Base-by-base conservation (phyloP, 202 grass and related monocot genomes). In the Hordeum pubiflorum region DNA sequence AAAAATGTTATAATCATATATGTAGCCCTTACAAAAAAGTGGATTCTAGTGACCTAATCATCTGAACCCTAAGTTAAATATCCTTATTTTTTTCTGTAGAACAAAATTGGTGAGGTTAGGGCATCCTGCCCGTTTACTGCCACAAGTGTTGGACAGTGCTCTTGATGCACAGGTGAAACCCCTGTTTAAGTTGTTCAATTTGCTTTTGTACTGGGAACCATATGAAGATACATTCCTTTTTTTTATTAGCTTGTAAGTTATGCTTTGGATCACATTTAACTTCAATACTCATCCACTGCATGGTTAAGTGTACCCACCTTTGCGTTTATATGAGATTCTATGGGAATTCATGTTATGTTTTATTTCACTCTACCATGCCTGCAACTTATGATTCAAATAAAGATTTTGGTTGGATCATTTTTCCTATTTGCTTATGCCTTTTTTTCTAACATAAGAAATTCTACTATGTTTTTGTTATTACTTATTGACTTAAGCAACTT, bases 71-170 rank as follows among this genome's bases (percentile, higher is more conserved):
- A 7, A n/a, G 56, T 48, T 21, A 36, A 79, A 77, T 31, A 52
- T 22, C 18, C 22, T 69, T 56, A 3, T 27, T 83, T 63, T 14
- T 10, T 24, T 67, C 9, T 74, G n/a, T 82, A 98, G 95, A 74
- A 87, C 91, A 83, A 98, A 89, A 82, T 85, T 98, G 75, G 95
- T 98, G 72, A 92, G 95, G 52, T 83, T 98, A 81, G 95, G 95
- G 13, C 95, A 98, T 86, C 95, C 95, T 91, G 95, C 95, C 77
- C 90, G 95, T 76, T 91, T 98, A 73, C 79, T 94, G 66, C 95
- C 95, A 71, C 95, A 94, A 88, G 85, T 98, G 29, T 83, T 94
- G 46, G 92, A 94, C 38, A 98, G 88, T 82, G 95, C 95, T 72
- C 92, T 98, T 58, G 95, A 98, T 86, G 95, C 95, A 75, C 88